These are phyloP conservation scores for Eutrema yunnanense DNA, from an alignment of 345 rosid species.

Conservation along the genomic window DNA sequence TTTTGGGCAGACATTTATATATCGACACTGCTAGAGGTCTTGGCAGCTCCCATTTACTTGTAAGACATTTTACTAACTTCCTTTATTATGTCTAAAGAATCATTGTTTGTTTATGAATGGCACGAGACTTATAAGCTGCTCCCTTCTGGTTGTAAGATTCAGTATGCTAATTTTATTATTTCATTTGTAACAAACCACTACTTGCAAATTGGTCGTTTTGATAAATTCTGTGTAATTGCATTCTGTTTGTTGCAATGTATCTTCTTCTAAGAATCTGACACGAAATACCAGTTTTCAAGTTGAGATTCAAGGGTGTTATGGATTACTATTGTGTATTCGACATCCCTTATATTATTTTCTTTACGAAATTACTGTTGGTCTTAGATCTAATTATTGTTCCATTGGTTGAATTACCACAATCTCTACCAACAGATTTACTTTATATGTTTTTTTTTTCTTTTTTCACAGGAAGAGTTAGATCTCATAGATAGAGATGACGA, in stretches of 20 bases:
- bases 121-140: not conserved
- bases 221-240: not conserved
- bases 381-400: not conserved
- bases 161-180: not conserved
- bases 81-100: not conserved
- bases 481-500: constrained; percentile 70
- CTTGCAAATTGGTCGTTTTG: not conserved
- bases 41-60: constrained; percentile 53
- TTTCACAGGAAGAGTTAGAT: constrained; percentile 65
- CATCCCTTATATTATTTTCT: not conserved
- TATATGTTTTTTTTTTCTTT: not conserved
- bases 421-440: not conserved
- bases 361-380: not conserved
- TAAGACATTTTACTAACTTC: constrained; percentile 38
- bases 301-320: not conserved
- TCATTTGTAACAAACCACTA: not conserved
- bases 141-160: not conserved
- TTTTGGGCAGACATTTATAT: constrained; percentile 89
- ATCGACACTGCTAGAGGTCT: constrained; percentile 80
- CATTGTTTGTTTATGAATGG: not conserved
- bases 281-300: not conserved
- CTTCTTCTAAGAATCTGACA: not conserved
- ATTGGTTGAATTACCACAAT: not conserved
- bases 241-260: not conserved
- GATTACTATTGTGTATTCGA: not conserved